These are phyloP conservation scores for Magnusiomyces suaveolens DNA, from an alignment of 1,139 yeast species.

Conservation along the genomic window DNA sequence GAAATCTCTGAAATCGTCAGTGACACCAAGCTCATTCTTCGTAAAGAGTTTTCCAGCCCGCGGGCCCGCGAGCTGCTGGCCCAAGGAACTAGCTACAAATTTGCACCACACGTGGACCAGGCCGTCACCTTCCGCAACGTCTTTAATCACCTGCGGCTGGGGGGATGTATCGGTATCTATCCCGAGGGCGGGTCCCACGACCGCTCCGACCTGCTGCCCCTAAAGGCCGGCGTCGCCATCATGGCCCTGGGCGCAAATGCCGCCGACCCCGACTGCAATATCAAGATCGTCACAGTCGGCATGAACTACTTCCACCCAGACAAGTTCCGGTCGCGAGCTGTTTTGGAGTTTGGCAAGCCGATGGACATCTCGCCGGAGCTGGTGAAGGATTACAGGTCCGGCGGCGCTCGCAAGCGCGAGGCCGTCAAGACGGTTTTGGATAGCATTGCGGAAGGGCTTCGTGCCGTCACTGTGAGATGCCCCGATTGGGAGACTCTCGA, in stretches of 20 bases:
- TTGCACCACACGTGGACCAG: slow-evolving; percentile 80
- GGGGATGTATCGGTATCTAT: slow-evolving; percentile 85
- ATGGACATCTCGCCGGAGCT: slow-evolving; percentile 57
- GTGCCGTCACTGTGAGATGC: slow-evolving; percentile 84
- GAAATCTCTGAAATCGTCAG: slow-evolving; percentile 60
- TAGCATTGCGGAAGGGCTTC: slow-evolving; percentile 61
- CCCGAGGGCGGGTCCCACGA: slow-evolving; percentile 98
- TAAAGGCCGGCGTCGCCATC: slow-evolving; percentile 94
- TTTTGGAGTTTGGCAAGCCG: slow-evolving; percentile 88
- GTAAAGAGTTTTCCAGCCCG: slow-evolving; percentile 61
- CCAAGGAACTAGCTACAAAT: slow-evolving; percentile 53
- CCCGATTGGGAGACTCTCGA: slow-evolving; percentile 87
- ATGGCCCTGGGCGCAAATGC: slow-evolving; percentile 94
- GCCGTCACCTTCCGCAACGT: slow-evolving; percentile 71
- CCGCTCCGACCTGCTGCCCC: slow-evolving; percentile 77
- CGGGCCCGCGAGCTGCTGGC: slow-evolving; percentile 33
- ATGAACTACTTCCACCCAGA: slow-evolving; percentile 96
- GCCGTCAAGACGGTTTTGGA: slow-evolving; percentile 67
- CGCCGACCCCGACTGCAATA: slow-evolving; percentile 53
- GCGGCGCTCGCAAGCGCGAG: slow-evolving; percentile 51
- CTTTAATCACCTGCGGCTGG: slow-evolving; percentile 67
- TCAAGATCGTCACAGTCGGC: slow-evolving; percentile 89
- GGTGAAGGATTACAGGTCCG: slow-evolving; percentile 49
- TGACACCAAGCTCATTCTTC: slow-evolving; percentile 62
- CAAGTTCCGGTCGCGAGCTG: slow-evolving; percentile 88